These are phyloP conservation scores for Graphilbum ipis-grandicollis DNA, from an alignment of 2,329 filamentous ascomycete species.

Conservation along the genomic window DNA sequence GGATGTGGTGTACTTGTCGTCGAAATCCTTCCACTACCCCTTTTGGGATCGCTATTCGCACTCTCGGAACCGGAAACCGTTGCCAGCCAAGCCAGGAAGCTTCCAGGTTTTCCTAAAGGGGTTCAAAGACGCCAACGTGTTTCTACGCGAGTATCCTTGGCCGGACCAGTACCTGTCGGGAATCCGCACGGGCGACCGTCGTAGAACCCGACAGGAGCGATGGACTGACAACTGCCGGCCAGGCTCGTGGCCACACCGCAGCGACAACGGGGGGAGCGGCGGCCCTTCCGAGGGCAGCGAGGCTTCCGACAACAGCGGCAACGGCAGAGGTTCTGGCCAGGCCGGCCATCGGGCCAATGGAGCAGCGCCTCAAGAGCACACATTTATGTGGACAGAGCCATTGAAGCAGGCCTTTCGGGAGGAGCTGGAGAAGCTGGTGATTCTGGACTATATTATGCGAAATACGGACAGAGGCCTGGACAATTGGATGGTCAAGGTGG, in stretches of 20 bases:
- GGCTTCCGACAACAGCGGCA: constrained; percentile 11
- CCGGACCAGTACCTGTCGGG: constrained; percentile 68
- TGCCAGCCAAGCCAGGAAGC: constrained; percentile 83
- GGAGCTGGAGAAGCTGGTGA: constrained; percentile 90
- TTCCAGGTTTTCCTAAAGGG: constrained; percentile 97
- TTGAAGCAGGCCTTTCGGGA: constrained; percentile 87
- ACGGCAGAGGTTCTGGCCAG: constrained; percentile 14
- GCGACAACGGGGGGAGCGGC: constrained; percentile 38
- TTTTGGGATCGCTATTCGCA: constrained; percentile 89
- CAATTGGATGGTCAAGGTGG: constrained; percentile 99
- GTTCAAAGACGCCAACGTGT: constrained; percentile 92
- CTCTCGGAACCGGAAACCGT: constrained; percentile 68
- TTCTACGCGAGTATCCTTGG: constrained; percentile 90
- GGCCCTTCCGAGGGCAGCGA: constrained; percentile 8
- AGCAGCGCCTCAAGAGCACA: constrained; percentile 22
- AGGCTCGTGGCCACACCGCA: constrained; percentile 20
- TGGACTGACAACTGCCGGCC: constrained; percentile 79
- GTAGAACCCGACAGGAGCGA: constrained; percentile 17
- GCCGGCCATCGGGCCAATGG: neutral
- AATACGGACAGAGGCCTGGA: constrained; percentile 94
- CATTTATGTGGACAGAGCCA: constrained; percentile 72
- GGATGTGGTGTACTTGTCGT: constrained; percentile 83
- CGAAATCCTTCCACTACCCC: constrained; percentile 95
- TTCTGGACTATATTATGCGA: constrained; percentile 96
- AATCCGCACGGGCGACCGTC: constrained; percentile 43